Percentiles rank a stretch among this genome's conserved stretches.
Evolutionary conservation across 2,329 filamentous ascomycete species (phyloP).

Genomic region (Trichoderma harzianum): DNA sequence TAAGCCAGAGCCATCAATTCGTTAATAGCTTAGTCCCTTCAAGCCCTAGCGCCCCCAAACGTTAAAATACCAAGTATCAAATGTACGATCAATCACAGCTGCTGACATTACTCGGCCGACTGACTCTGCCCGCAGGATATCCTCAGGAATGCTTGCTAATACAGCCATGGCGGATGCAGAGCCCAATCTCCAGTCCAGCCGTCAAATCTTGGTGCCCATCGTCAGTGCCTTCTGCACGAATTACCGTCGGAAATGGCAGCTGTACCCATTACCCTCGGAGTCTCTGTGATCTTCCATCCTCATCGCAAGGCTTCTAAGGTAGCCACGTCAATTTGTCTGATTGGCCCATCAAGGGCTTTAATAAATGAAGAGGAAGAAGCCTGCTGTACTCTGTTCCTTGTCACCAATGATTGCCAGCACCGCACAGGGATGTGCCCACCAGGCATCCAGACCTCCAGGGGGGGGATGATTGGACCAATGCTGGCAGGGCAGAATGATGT

Average conservation of each 20-base stretch:
- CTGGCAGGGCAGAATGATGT: not conserved
- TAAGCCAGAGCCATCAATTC: not conserved
- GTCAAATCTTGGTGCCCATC: not conserved
- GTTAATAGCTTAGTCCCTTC: not conserved
- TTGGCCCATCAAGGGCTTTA: not conserved
- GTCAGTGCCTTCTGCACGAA: not conserved
- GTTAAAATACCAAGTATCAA: not conserved
- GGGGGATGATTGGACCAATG: not conserved
- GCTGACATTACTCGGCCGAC: not conserved
- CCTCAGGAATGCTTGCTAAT: not conserved
- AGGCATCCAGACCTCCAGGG: not conserved
- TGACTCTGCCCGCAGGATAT: not conserved
- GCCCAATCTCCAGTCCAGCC: not conserved
- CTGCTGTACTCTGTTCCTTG: not conserved
- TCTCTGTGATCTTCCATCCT: not conserved
- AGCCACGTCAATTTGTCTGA: constrained; percentile 7
- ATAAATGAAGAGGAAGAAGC: not conserved
- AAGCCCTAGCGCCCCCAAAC: not conserved
- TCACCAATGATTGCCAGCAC: not conserved
- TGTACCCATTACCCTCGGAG: not conserved
- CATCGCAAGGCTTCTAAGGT: not conserved
- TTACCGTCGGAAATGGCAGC: not conserved
- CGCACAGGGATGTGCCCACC: not conserved
- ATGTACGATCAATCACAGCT: not conserved
- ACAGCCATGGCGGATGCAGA: not conserved